Base-by-base conservation (phyloP, 305 asterid genomes). In the Ajuga reptans region DNA sequence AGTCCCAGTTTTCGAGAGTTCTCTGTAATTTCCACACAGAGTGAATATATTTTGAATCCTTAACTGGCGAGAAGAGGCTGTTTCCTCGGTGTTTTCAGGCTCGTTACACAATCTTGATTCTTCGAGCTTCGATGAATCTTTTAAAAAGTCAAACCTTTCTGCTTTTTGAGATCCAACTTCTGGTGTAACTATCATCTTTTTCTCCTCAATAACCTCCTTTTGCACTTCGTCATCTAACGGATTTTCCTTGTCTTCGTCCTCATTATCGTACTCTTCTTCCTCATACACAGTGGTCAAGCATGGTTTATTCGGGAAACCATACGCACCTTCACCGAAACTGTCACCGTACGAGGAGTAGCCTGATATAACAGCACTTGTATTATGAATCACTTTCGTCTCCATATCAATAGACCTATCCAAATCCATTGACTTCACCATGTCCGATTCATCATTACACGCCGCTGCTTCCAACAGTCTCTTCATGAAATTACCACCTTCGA, bases 351-450 rank as follows among this genome's bases (percentile, higher is more conserved):
- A n/a, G 12, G 76, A 12, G 58, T 51, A 62, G 66, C 75, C 66
- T 1, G 64, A 51, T 51, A 60, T 9, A 56, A 66, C 42, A 47
- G 73, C 10, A 49, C 2, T 85, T 39, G 84, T 61, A 27, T 76
- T 84, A 31, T 45, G 75, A 31, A 75, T 62, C 68, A 80, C 74
- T 33, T 72, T 82, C 0, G 81, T 78, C 27, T 85, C 95, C 82
- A 90, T 45, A 69, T 93, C 98, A 3, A 83, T 77, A 0, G 98
- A 93, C 52, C 71, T 80, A 50, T 75, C 89, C 84, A 93, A 78
- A 80, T 93, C 98, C 98, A 93, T 93, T 46, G 98, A 93, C 86
- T 87, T 86, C n/a, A 89, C 98, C 98, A 93, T 93, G 34, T 86
- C 95, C 0, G 92, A 66, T 46, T 87, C 97, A 3, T 93, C 96